Percentiles rank a stretch among this genome's conserved stretches.
These are phyloP conservation scores for Calonectria naviculata DNA, from an alignment of 2,329 filamentous ascomycete genomes.

Conservation along the genomic window DNA sequence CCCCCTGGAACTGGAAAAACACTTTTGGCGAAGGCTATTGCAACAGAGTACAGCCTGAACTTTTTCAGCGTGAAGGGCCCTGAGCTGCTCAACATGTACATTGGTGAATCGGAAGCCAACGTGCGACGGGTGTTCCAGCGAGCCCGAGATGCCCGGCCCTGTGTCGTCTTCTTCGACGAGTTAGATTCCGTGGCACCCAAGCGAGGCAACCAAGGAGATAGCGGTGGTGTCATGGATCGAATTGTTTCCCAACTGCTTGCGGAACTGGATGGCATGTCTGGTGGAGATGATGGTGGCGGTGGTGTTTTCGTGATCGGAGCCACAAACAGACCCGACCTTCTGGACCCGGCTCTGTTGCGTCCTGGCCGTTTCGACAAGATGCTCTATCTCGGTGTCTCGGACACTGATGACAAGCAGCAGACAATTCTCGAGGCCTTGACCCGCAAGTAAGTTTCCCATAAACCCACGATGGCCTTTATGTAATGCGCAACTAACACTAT, in stretches of 20 bases:
- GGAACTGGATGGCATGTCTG: slow-evolving; percentile 97
- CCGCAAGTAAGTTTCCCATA: slow-evolving; percentile 76
- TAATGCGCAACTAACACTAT: slow-evolving; percentile 10
- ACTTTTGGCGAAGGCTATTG: slow-evolving; percentile 91
- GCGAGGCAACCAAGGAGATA: slow-evolving; percentile 96
- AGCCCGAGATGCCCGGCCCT: slow-evolving; percentile 85
- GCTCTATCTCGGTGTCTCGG: slow-evolving; percentile 95
- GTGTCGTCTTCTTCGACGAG: slow-evolving; percentile 94
- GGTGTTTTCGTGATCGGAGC: slow-evolving; percentile 98
- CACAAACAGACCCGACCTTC: slow-evolving; percentile 91
- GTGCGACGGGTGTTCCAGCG: slow-evolving; percentile 90
- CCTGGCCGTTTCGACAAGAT: slow-evolving; percentile 98
- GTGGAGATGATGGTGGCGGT: slow-evolving; percentile 84
- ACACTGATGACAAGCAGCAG: slow-evolving; percentile 96
- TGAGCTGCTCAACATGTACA: slow-evolving; percentile 95
- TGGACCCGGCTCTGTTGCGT: slow-evolving; percentile 89
- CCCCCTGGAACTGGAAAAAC: slow-evolving; percentile 94
- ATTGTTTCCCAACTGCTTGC: slow-evolving; percentile 96
- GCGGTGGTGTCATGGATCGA: slow-evolving; percentile 97
- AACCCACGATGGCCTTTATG: slow-evolving; percentile 1
- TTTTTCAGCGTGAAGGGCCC: slow-evolving; percentile 96
- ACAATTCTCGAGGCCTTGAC: slow-evolving; percentile 95
- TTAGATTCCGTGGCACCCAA: slow-evolving; percentile 95
- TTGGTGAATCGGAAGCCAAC: slow-evolving; percentile 93
- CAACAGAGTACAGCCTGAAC: slow-evolving; percentile 92